Evolutionary conservation across 73 alveolate genomes (phyloP).

Genomic region (Uronychia setigera): DNA sequence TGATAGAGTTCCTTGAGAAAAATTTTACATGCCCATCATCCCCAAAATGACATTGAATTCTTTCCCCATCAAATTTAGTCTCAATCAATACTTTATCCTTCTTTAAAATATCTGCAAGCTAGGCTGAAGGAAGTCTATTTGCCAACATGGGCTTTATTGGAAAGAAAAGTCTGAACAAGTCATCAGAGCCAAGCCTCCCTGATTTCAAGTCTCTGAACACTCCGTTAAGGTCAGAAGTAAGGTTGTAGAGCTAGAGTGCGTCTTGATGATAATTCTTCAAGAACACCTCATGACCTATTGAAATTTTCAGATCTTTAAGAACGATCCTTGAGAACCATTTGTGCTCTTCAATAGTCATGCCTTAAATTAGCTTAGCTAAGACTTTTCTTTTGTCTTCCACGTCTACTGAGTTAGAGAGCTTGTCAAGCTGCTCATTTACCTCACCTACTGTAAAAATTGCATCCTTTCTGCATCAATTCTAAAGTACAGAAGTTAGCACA

Average conservation of each 20-base stretch:
- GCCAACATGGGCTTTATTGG: slow-evolving; percentile 98
- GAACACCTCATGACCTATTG: slow-evolving; percentile 88
- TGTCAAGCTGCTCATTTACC: slow-evolving; percentile 81
- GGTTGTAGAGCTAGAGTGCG: slow-evolving; percentile 90
- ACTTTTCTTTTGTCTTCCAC: slow-evolving; percentile 73
- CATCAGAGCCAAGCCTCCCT: background rate
- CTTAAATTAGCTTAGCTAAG: slow-evolving; percentile 75
- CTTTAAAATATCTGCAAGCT: slow-evolving; percentile 60
- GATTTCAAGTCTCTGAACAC: slow-evolving; percentile 85
- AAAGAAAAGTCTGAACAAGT: slow-evolving; percentile 83
- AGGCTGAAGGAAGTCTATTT: slow-evolving; percentile 68
- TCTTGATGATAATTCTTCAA: slow-evolving; percentile 87
- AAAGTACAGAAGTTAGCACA: slow-evolving; percentile 74
- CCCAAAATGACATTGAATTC: slow-evolving; percentile 92
- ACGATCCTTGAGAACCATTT: slow-evolving; percentile 93
- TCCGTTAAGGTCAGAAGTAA: slow-evolving; percentile 85
- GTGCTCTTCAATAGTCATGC: slow-evolving; percentile 85
- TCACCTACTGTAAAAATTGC: slow-evolving; percentile 69
- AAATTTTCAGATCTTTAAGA: slow-evolving; percentile 90
- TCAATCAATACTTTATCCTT: slow-evolving; percentile 78
- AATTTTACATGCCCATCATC: slow-evolving; percentile 83
- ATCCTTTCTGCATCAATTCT: slow-evolving; percentile 73
- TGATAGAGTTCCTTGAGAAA: slow-evolving; percentile 91
- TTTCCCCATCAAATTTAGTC: slow-evolving; percentile 97
- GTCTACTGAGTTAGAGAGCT: slow-evolving; percentile 78